These are phyloP conservation scores for Irpex rosettiformis DNA, from an alignment of 1,284 basidiomycete genomes.

Conservation along the genomic window DNA sequence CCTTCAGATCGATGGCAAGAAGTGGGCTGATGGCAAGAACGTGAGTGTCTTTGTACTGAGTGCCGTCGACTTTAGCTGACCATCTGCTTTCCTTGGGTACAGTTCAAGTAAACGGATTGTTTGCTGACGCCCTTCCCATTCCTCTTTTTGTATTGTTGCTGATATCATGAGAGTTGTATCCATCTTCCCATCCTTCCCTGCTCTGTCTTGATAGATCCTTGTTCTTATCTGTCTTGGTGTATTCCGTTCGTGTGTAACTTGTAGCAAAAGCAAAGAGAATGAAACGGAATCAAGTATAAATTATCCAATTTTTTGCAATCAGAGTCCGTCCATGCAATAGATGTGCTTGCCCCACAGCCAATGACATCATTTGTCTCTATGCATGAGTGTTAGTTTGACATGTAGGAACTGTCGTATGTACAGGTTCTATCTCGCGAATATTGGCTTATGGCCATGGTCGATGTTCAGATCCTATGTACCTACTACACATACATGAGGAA, in stretches of 20 bases:
- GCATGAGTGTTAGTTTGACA: too few relatives aligned
- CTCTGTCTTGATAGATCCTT: slow-evolving; percentile 14
- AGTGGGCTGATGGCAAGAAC: slow-evolving; percentile 86
- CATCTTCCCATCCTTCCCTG: slow-evolving; percentile 9
- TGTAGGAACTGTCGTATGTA: too few relatives aligned
- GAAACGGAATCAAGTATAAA: slow-evolving; percentile 6
- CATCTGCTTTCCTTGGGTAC: slow-evolving; percentile 6
- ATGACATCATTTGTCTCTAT: too few relatives aligned
- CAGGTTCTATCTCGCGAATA: too few relatives aligned
- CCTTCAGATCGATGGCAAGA: slow-evolving; percentile 79
- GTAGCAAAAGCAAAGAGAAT: slow-evolving; percentile 2
- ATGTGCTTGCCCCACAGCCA: too few relatives aligned
- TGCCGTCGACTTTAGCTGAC: neutral
- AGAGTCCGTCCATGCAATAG: too few relatives aligned
- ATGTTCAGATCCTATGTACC: too few relatives aligned
- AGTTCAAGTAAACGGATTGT: slow-evolving; percentile 31
- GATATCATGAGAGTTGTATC: slow-evolving; percentile 11
- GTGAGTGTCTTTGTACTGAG: slow-evolving; percentile 36
- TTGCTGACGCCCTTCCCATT: neutral
- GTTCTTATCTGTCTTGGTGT: slow-evolving; percentile 1
- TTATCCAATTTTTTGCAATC: too few relatives aligned
- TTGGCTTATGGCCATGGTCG: too few relatives aligned
- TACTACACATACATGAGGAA: too few relatives aligned
- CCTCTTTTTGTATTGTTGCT: neutral
- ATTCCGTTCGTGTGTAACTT: slow-evolving; percentile 10